Base-by-base conservation (phyloP, 768 basidiomycete genomes). In the Pleurotus pulmonarius region DNA sequence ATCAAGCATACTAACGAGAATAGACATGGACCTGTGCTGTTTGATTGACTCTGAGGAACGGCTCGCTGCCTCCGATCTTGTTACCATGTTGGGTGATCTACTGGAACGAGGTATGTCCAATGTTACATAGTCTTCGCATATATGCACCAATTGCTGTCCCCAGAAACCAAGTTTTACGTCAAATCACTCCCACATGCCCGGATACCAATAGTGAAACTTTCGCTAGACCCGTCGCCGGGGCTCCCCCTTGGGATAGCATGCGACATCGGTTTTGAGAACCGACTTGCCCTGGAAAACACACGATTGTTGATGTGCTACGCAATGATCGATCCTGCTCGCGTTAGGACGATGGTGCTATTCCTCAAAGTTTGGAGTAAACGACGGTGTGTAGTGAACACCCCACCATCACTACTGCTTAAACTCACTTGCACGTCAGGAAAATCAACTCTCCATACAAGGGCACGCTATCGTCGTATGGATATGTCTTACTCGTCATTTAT, bases 341-440 rank as follows among this genome's bases (percentile, higher is more conserved):
- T 99, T 57, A 81, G 94, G 62, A 95, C 94, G 0, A 76, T 99
- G 73, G 96, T 99, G 53, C 79, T 99, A 53, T 98, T 99, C 74
- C 84, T 99, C 66, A 99, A 99, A 79, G 94, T 99, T 18, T 99
- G 96, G 96, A 92, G 92, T 65, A 99, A 98, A 74, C 83, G 94
- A 71, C 83, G 95, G 90, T 90, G 56, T 38, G 74, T 62, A 55
- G 56, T 38, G 74, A 61, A 56, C 49, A 12, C 37, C 25, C 53
- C 34, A 43, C 15, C 18, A 38, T 22, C n/a, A 34, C 45, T 46
- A 8, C 39, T 26, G 16, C 43, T 47, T 11, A 15, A 54, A 26
- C 58, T 49, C 24, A 41, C 12, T 47, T 49, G 49, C 24, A 34
- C 11, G 61, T 43, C 64, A 92, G 91, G 73, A 95, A 97, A 85